Base-by-base conservation (phyloP, 1,139 yeast genomes). In the Pichia sp. region DNA sequence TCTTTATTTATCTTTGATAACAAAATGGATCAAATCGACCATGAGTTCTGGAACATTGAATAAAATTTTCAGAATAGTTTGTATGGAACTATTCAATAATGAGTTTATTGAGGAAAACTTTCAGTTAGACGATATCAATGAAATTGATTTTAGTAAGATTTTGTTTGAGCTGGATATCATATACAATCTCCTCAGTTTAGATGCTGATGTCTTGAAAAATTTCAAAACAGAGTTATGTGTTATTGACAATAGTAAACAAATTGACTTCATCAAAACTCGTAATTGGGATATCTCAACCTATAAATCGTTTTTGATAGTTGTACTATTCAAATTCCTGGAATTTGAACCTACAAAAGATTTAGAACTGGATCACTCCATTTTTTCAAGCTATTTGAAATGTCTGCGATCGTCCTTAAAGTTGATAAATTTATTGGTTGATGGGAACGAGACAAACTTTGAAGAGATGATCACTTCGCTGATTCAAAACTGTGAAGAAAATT, bases 241-340 rank as follows among this genome's bases (percentile, higher is more conserved):
- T 0, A 73, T 83, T 62, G 83, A 75, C 66, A 75, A 74, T 52
- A 74, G 77, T 48, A 71, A 72, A 57, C 57, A 77, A 72, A 57
- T 67, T 69, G 51, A 64, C 14, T 65, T 76, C 2, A 67, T 78
- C 12, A 68, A 66, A 33, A 60, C 71, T 0, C 76, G 77, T 55
- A 67, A 71, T 14, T 78, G 84, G 83, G 81, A 79, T 55, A 73
- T 82, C 6, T 81, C 88, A 0, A 83, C 87, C 0, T 86, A 85
- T 65, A 83, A 84, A 60, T 77, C 82, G 6, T 72, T 86, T 41
- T 64, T 83, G 0, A 61, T 83, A 17, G 71, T 74, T 43, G 69
- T 80, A 2, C 61, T 84, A n/a, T 69, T 75, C 50, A 78, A 74
- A 51, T 81, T 83, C 54, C 64, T 84, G 17, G 63, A 67, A 4